A percentile compares a stretch with the other conserved stretches of the same genome.
phyloP scores from a whole-genome alignment of 2,329 filamentous ascomycete species.

The Pyrenophora tritici-repentis region DNA sequence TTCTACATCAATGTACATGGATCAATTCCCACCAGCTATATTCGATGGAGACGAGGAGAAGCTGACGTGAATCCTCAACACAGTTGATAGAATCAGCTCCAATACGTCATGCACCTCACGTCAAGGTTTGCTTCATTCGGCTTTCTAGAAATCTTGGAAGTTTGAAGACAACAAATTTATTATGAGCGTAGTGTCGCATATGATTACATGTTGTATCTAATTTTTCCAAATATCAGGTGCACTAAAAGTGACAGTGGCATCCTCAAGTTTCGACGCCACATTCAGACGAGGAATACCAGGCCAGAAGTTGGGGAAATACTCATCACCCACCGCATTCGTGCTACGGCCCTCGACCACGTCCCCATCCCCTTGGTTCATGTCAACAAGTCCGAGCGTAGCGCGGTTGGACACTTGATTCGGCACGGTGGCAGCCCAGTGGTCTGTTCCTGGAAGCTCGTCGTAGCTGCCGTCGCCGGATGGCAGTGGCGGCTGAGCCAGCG shows the following conservation, averaged over 20 bases:
- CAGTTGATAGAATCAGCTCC: too few relatives aligned
- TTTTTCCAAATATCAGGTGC: neutral
- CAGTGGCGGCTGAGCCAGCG: neutral
- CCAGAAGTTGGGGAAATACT: neutral
- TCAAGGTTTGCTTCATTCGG: too few relatives aligned
- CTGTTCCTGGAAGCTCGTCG: neutral
- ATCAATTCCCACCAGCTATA: too few relatives aligned
- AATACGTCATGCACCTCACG: too few relatives aligned
- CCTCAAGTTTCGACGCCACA: neutral
- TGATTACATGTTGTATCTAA: neutral
- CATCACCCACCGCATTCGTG: neutral
- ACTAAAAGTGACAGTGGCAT: neutral
- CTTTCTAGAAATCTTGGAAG: too few relatives aligned
- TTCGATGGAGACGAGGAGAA: too few relatives aligned
- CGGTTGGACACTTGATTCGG: neutral
- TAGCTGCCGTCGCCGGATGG: neutral
- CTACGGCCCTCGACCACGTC: neutral
- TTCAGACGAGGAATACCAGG: neutral
- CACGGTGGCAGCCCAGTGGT: neutral
- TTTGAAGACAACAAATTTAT: too few relatives aligned
- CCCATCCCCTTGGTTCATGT: neutral
- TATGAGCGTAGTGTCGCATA: too few relatives aligned
- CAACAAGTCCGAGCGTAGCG: neutral
- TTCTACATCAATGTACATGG: too few relatives aligned
- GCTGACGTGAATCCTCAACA: too few relatives aligned